A percentile compares a stretch with the other conserved stretches of the same genome.
phyloP scores from a whole-genome alignment of 208 protist genomes.

The Trypanosoma mega region DNA sequence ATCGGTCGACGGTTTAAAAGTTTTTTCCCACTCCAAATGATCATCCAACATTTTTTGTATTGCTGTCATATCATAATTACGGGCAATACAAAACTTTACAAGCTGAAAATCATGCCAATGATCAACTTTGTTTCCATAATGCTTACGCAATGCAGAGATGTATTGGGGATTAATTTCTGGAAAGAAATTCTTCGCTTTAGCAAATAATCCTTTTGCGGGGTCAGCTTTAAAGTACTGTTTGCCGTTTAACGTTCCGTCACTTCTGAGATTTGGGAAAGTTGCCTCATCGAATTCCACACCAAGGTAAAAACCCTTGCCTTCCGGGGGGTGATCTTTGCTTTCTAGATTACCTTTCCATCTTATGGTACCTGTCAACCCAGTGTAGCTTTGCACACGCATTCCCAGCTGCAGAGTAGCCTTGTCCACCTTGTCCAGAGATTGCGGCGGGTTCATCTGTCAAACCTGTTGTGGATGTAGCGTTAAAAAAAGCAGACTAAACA shows the following conservation, averaged over 20 bases:
- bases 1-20: slow-evolving; percentile 50
- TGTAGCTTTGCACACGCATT: slow-evolving; percentile 79
- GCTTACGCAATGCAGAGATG: slow-evolving; percentile 41
- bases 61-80: slow-evolving; percentile 72
- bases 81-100: slow-evolving; percentile 85
- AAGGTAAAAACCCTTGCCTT: slow-evolving; percentile 45
- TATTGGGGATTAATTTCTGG: slow-evolving; percentile 51
- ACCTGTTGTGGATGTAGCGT: too few relatives aligned
- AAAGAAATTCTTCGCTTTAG: slow-evolving; percentile 47
- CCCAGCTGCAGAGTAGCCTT: slow-evolving; percentile 45
- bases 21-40: slow-evolving; percentile 67
- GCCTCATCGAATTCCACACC: slow-evolving; percentile 71
- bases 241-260: slow-evolving; percentile 56
- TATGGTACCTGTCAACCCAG: slow-evolving; percentile 58
- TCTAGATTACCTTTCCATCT: slow-evolving; percentile 62
- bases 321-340: slow-evolving; percentile 51
- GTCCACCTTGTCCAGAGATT: slow-evolving; percentile 14
- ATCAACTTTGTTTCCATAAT: slow-evolving; percentile 61
- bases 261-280: slow-evolving; percentile 41
- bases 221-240: slow-evolving; percentile 58
- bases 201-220: slow-evolving; percentile 40
- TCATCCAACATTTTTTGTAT: slow-evolving; percentile 74
- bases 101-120: slow-evolving; percentile 80
- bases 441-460: too few relatives aligned
- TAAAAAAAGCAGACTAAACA: too few relatives aligned